phyloP scores from a whole-genome alignment of 495 filamentous ascomycete genomes.

The Trichoderma virens region DNA sequence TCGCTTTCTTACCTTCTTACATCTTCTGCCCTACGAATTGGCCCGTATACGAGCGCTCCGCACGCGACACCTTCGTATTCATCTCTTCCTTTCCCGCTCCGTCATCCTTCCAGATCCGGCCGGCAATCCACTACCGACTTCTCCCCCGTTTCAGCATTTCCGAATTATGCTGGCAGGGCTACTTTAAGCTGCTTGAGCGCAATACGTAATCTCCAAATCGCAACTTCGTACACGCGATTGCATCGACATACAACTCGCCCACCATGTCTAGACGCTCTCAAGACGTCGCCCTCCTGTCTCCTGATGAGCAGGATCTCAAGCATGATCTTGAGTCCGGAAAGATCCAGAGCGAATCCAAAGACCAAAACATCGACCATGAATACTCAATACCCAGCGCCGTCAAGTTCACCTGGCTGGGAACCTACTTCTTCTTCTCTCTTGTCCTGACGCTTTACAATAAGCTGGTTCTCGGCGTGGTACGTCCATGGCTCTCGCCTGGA shows the following conservation, averaged over 20 bases:
- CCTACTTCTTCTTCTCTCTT: constrained; percentile 47
- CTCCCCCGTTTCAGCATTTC: not conserved
- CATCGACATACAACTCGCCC: not conserved
- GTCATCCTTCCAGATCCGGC: not conserved
- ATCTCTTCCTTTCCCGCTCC: not conserved
- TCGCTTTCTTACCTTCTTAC: not conserved
- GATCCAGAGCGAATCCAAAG: constrained; percentile 12
- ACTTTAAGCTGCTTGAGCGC: not conserved
- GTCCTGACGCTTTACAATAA: constrained; percentile 49
- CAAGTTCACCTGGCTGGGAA: constrained; percentile 36
- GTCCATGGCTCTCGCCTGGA: constrained; percentile 1
- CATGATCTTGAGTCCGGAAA: not conserved
- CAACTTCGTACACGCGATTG: not conserved
- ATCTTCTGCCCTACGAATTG: not conserved
- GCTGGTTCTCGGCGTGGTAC: constrained; percentile 42
- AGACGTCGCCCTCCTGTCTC: constrained; percentile 7
- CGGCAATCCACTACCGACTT: not conserved
- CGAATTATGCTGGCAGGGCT: constrained; percentile 3
- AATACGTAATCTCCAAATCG: constrained; percentile 9
- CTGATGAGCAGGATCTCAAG: constrained; percentile 16
- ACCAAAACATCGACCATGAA: constrained; percentile 18
- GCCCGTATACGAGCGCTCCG: not conserved
- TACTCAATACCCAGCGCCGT: constrained; percentile 24
- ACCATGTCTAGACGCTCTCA: constrained; percentile 10
- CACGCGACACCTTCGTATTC: constrained; percentile 1